A percentile compares a stretch with the other conserved stretches of the same genome.
Conservation (phyloP, 805 yeast genomes). For the Lipomyces kockii region DNA sequence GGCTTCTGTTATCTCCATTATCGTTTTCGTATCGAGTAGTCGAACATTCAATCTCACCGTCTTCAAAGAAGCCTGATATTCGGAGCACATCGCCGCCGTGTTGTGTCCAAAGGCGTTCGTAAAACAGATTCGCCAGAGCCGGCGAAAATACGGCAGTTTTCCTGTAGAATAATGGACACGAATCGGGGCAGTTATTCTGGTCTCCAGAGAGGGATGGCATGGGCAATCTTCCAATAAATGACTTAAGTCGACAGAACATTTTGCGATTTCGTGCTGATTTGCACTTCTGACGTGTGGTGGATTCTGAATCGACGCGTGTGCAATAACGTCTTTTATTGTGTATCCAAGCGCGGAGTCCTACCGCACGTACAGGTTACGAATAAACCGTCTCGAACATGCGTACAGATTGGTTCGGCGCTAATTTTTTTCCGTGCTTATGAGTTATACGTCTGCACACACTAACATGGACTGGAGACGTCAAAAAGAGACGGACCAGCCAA, state of each 20-base stretch:
- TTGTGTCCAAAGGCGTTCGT: conserved; percentile 20
- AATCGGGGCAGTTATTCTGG: not conserved
- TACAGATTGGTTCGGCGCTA: too few relatives aligned
- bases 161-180: conserved; percentile 1
- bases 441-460: too few relatives aligned
- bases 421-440: too few relatives aligned
- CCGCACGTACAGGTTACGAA: too few relatives aligned
- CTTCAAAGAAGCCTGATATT: not conserved
- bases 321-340: too few relatives aligned
- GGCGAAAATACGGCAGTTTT: conserved; percentile 10
- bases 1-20: not conserved
- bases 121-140: conserved; percentile 7
- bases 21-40: not conserved
- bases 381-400: too few relatives aligned
- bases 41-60: not conserved
- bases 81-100: conserved; percentile 12
- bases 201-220: not conserved
- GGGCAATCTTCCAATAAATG: not conserved
- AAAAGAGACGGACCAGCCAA: too few relatives aligned
- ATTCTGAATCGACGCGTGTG: too few relatives aligned
- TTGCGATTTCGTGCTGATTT: not conserved
- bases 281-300: not conserved
- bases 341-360: too few relatives aligned
- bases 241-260: not conserved
- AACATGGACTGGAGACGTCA: too few relatives aligned